phyloP scores from a whole-genome alignment of 2,329 filamentous ascomycete genomes.

The Pseudogymnoascus sp. region DNA sequence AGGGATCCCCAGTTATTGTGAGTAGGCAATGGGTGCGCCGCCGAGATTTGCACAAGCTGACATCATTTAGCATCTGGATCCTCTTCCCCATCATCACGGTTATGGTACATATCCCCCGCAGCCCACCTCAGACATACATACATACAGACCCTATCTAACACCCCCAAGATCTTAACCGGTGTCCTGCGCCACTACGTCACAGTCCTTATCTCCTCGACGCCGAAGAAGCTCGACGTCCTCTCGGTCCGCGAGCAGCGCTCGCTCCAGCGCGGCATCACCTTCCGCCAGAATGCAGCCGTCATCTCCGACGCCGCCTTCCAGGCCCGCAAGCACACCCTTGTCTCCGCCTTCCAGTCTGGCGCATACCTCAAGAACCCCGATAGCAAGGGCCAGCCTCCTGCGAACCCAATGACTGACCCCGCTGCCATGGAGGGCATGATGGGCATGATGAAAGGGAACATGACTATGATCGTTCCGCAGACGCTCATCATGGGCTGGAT shows the following conservation, averaged over 20 bases:
- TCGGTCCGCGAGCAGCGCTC: constrained; percentile 79
- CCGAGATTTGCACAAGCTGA: constrained; percentile 21
- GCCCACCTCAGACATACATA: neutral
- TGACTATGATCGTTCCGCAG: constrained; percentile 99
- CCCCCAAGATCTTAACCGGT: constrained; percentile 70
- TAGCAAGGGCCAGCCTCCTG: constrained; percentile 72
- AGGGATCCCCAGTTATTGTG: constrained; percentile 97
- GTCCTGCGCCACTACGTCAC: constrained; percentile 93
- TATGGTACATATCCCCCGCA: constrained; percentile 53
- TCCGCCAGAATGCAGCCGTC: constrained; percentile 73
- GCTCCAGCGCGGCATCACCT: constrained; percentile 73
- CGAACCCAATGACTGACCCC: constrained; percentile 93
- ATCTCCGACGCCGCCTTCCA: constrained; percentile 73
- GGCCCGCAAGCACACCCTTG: constrained; percentile 69
- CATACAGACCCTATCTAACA: neutral
- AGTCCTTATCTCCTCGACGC: constrained; percentile 75
- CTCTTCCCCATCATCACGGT: constrained; percentile 93
- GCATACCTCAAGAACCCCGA: constrained; percentile 86
- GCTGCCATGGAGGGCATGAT: constrained; percentile 99
- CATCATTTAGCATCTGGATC: constrained; percentile 80
- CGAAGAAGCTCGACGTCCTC: constrained; percentile 71
- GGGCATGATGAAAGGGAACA: constrained; percentile 99
- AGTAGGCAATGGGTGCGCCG: constrained; percentile 29
- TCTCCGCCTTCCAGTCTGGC: constrained; percentile 77
- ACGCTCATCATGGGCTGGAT: constrained; percentile 99